Evolutionary conservation across 2,329 filamentous ascomycete species (phyloP).

Genomic region (Pseudogymnoascus sp.): DNA sequence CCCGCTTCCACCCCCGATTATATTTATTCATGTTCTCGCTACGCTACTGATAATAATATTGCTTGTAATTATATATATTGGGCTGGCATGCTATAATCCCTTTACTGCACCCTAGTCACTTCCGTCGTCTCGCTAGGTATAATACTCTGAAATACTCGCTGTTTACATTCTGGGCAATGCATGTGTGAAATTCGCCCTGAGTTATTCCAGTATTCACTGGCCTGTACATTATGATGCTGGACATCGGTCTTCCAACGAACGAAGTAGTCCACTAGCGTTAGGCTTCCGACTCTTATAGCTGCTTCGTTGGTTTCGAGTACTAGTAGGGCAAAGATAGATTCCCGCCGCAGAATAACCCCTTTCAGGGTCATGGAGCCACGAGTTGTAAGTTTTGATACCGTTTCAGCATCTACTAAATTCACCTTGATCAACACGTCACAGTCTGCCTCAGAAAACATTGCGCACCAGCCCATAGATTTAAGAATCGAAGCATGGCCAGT

Average conservation of each 20-base stretch:
- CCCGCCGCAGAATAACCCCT: background rate
- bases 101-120: background rate
- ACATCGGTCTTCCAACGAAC: background rate
- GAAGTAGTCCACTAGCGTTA: background rate
- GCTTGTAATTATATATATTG: no score
- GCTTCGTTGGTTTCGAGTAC: background rate
- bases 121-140: background rate
- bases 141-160: background rate
- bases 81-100: background rate
- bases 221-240: background rate
- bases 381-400: background rate
- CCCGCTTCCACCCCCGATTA: no score
- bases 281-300: background rate
- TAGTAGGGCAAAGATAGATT: background rate
- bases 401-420: background rate
- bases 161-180: background rate
- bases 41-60: no score
- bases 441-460: background rate
- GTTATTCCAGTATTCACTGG: background rate
- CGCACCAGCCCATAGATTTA: background rate
- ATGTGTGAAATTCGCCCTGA: background rate
- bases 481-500: background rate
- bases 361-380: background rate
- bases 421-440: background rate
- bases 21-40: no score